Evolutionary conservation across 768 basidiomycete genomes (phyloP), one percentile per base, ranked within the genome.

Genomic region (Mycena galericulata): DNA sequence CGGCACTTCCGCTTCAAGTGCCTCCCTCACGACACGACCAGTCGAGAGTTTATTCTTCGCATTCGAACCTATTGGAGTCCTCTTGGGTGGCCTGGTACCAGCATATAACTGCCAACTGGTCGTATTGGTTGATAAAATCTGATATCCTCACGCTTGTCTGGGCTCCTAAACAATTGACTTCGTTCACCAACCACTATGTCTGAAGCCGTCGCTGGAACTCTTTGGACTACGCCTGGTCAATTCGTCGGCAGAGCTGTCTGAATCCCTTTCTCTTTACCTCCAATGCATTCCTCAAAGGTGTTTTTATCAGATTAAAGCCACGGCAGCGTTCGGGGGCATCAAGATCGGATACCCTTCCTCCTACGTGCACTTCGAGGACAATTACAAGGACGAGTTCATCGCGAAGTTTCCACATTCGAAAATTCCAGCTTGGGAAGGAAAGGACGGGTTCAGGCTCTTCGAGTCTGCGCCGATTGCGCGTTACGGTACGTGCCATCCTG

Each of bases 381-480:
- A 94, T 84, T 87, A 87, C 76, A 88, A 88, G 75, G 86, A 90
- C 0, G 90, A 90, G 36, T 94, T 89, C 78, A 77, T 88, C 45
- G 76, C 79, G 53, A 95, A 96, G 80, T 96, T 94, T 80, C 89
- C 92, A 56, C 85, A 85, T 62, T 91, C 92, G 60, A 95, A 95
- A 83, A 87, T 97, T 72, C 97, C 97, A 30, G 91, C 92, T 45
- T 86, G 93, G 60, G 93, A 96, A 79, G 83, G 86, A 41, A 79
- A 82, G 9, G 89, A 95, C 78, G 95, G 95, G 57, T 88, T 95
- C 85, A 87, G 84, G 75, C 82, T 98, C 63, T 88, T 89, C 73
- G 97, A 97, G 84, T 86, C 88, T 61, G 78, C 82, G 64, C 89
- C 95, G 49, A 95, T 99, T 79, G 92, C 95, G 47, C 90, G 89